Evolutionary conservation across 345 rosid genomes (phyloP).

Genomic region (Melaleuca alternifolia): DNA sequence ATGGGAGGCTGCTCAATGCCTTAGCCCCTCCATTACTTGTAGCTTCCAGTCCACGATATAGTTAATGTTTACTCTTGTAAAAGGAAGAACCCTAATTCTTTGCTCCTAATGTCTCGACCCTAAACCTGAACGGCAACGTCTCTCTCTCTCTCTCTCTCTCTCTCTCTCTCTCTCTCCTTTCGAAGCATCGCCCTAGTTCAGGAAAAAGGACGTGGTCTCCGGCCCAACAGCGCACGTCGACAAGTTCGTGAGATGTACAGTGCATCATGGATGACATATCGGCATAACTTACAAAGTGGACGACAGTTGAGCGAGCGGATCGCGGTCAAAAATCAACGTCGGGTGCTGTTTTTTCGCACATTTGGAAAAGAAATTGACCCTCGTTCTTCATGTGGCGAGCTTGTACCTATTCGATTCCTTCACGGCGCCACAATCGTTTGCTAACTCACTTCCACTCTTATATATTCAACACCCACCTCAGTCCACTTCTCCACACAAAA

Average conservation of each 20-base stretch:
- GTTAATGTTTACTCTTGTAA: neutral
- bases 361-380: neutral
- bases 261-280: neutral
- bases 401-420: neutral
- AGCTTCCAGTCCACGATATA: neutral
- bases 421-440: slow-evolving; percentile 21
- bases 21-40: neutral
- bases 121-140: neutral
- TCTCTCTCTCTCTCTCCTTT: no score
- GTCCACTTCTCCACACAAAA: neutral
- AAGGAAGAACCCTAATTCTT: neutral
- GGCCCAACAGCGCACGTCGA: neutral
- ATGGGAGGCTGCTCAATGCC: neutral
- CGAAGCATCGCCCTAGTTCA: neutral
- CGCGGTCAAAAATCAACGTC: neutral
- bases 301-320: neutral
- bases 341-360: neutral
- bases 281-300: neutral
- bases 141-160: neutral
- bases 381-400: neutral
- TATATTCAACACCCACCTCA: neutral
- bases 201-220: neutral
- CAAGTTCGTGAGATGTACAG: neutral
- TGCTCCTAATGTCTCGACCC: neutral
- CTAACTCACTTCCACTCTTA: neutral